A percentile compares a stretch with the other conserved stretches of the same genome.
Conservation (phyloP, 2,329 filamentous ascomycete genomes). For the Elsinoe necatrix region DNA sequence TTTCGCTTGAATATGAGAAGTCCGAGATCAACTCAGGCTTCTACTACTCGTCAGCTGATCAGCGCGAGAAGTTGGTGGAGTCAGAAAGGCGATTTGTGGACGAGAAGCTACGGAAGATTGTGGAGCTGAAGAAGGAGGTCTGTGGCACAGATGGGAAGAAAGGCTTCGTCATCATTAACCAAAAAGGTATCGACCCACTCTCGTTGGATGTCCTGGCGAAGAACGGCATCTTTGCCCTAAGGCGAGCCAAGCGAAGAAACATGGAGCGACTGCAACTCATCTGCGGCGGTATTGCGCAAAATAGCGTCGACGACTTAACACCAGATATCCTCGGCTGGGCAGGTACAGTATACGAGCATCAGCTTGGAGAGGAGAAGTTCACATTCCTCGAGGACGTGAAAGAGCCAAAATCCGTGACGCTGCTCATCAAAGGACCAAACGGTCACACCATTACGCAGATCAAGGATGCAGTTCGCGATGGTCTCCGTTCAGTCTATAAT, state of each 20-base stretch:
- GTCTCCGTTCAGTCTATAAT: constrained; percentile 94
- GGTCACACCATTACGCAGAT: constrained; percentile 94
- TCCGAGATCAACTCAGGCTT: constrained; percentile 98
- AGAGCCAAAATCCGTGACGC: constrained; percentile 93
- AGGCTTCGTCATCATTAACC: constrained; percentile 96
- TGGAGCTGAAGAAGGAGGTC: constrained; percentile 95
- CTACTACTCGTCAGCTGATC: constrained; percentile 95
- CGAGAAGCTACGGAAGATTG: constrained; percentile 92
- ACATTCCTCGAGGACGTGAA: constrained; percentile 98
- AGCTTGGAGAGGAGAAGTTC: constrained; percentile 96
- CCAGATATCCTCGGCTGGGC: constrained; percentile 91
- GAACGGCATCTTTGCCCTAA: constrained; percentile 91
- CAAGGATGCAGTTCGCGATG: constrained; percentile 91
- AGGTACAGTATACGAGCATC: constrained; percentile 92
- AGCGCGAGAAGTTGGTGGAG: constrained; percentile 95
- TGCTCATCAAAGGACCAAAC: constrained; percentile 97
- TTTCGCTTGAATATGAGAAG: constrained; percentile 97
- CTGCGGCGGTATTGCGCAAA: constrained; percentile 84
- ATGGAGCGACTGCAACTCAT: constrained; percentile 97
- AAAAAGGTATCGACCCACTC: constrained; percentile 96
- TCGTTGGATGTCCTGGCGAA: constrained; percentile 94
- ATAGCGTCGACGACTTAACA: constrained; percentile 88
- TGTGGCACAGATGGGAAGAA: constrained; percentile 90
- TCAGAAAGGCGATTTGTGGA: constrained; percentile 94
- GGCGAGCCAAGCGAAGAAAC: constrained; percentile 93